These are phyloP conservation scores for Amborella trichopoda DNA, from an alignment of 164 flowering plant species.

Conservation along the genomic window DNA sequence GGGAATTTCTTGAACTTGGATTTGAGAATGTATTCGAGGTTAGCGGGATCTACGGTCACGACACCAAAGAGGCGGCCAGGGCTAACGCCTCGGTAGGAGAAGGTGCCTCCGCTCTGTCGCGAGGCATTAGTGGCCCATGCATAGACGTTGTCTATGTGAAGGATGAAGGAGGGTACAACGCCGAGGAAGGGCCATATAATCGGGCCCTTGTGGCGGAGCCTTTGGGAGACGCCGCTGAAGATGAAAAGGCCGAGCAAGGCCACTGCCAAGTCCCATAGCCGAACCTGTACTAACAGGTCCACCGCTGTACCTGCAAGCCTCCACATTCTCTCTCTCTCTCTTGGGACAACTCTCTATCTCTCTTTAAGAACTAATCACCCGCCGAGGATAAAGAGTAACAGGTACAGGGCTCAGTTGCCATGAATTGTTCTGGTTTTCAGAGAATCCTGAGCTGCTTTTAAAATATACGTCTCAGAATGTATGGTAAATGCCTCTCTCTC, in stretches of 20 bases:
- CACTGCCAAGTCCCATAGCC: conserved; percentile 25
- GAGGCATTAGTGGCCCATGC: conserved; percentile 32
- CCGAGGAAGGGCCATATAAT: conserved; percentile 67
- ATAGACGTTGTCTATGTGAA: conserved; percentile 18
- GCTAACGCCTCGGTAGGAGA: conserved; percentile 38
- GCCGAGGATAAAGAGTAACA: too few relatives aligned
- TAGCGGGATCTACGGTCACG: conserved; percentile 41
- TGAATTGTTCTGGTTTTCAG: too few relatives aligned
- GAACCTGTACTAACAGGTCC: too few relatives aligned
- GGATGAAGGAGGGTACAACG: conserved; percentile 32
- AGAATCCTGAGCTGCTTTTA: too few relatives aligned
- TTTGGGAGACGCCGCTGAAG: conserved; percentile 24
- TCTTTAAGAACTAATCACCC: too few relatives aligned
- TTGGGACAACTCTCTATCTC: too few relatives aligned
- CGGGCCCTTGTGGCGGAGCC: conserved; percentile 39
- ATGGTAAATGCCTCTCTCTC: too few relatives aligned
- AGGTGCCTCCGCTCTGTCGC: conserved; percentile 30
- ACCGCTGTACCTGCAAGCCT: too few relatives aligned
- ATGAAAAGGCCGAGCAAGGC: conserved; percentile 34
- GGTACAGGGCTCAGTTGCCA: too few relatives aligned
- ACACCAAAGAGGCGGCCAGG: conserved; percentile 29
- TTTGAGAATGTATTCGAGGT: conserved; percentile 63
- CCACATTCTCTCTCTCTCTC: too few relatives aligned
- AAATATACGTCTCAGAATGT: too few relatives aligned
- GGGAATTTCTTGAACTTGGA: conserved; percentile 70